Conservation (phyloP, 495 filamentous ascomycete species). For the Penicillium ochrochloron region DNA sequence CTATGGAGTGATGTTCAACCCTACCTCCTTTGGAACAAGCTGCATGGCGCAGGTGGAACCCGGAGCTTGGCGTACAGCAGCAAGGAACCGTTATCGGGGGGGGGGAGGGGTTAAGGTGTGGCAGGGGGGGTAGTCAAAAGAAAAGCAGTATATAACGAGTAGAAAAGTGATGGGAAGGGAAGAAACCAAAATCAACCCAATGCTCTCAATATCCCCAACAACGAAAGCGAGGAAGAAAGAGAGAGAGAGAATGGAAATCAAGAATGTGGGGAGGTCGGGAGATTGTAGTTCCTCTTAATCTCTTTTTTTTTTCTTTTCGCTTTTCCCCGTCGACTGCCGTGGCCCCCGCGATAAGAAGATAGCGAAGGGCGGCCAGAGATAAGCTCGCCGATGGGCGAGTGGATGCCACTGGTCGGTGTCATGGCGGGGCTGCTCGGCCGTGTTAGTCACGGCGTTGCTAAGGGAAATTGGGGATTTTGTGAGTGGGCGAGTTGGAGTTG, state of each 20-base stretch:
- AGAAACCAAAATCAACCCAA: not conserved
- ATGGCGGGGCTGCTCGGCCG: constrained; percentile 12
- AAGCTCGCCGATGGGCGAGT: constrained; percentile 22
- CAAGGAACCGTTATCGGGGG: constrained; percentile 2
- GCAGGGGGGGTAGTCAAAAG: not conserved
- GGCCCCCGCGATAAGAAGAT: constrained; percentile 4
- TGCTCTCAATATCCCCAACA: not conserved
- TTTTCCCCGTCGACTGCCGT: constrained; percentile 9
- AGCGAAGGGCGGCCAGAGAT: constrained; percentile 20
- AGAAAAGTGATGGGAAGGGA: not conserved
- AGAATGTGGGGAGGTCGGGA: constrained; percentile 2
- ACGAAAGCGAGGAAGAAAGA: not conserved
- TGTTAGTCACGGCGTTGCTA: constrained; percentile 31
- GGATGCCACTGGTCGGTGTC: not conserved
- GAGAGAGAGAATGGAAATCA: not conserved
- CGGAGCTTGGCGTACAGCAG: constrained; percentile 27
- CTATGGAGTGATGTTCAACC: constrained; percentile 18
- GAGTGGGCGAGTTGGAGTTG: not conserved
- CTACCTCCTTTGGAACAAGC: constrained; percentile 84
- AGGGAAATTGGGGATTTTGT: not conserved
- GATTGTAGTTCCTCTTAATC: constrained; percentile 1
- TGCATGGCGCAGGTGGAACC: constrained; percentile 64
- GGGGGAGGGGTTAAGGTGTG: no score
- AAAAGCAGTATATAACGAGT: not conserved
- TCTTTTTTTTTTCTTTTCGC: not conserved